phyloP scores from a whole-genome alignment of 805 yeast genomes.

The Lipomyces anomalus region DNA sequence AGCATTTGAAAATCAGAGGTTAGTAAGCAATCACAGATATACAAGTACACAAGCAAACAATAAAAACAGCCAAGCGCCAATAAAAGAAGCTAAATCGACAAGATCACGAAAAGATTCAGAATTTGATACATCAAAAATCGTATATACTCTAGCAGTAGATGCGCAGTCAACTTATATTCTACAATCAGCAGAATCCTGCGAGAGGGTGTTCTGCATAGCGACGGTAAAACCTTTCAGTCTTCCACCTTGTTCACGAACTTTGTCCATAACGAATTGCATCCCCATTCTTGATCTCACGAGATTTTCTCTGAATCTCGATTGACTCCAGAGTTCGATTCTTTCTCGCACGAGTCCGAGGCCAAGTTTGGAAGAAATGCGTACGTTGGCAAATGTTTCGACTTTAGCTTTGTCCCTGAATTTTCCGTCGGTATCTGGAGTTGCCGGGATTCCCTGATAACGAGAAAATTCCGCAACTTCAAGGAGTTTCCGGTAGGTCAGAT shows the following conservation, averaged over 20 bases:
- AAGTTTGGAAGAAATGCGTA: conserved; percentile 43
- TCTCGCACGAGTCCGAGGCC: conserved; percentile 56
- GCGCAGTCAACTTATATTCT: too few species aligned
- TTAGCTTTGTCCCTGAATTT: conserved; percentile 67
- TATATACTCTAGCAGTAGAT: too few species aligned
- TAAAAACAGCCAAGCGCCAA: too few species aligned
- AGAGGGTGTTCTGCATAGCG: conserved; percentile 20
- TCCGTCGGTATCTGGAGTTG: conserved; percentile 33
- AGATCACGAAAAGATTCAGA: too few species aligned
- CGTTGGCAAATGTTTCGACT: conserved; percentile 32
- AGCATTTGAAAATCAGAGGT: too few species aligned
- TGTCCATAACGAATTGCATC: conserved; percentile 70
- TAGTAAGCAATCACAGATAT: too few species aligned
- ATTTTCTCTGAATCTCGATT: conserved; percentile 61
- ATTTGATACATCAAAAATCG: too few species aligned
- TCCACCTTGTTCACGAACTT: conserved; percentile 33
- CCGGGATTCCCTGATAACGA: conserved; percentile 38
- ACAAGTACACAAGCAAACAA: too few species aligned
- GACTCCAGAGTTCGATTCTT: conserved; percentile 79
- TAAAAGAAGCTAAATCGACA: too few species aligned
- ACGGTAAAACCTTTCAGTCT: conserved; percentile 21
- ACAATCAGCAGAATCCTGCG: conserved; percentile 2
- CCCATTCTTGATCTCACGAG: conserved; percentile 63
- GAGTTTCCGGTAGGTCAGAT: conserved; percentile 75
- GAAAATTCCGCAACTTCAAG: conserved; percentile 75